A percentile compares a stretch with the other conserved stretches of the same genome.
phyloP scores from a whole-genome alignment of 495 filamentous ascomycete species.

The Xylaria sp. region DNA sequence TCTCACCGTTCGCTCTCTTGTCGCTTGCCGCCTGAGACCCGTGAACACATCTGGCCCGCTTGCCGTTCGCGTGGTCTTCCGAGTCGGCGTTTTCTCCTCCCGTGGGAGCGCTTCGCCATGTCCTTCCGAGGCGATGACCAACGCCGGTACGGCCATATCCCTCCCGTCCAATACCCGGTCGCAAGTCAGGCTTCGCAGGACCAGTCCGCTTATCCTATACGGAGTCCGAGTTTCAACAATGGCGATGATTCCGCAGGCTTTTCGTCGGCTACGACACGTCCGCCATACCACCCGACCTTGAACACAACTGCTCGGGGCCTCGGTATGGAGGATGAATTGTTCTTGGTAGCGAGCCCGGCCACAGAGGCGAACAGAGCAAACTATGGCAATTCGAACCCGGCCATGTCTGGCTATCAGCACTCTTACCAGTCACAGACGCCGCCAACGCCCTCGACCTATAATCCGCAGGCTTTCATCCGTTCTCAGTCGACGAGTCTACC shows the following conservation, averaged over 20 bases:
- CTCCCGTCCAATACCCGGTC: slow-evolving; percentile 63
- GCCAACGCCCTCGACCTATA: slow-evolving; percentile 70
- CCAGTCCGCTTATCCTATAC: slow-evolving; percentile 49
- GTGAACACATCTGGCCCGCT: neutral
- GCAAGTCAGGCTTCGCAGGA: slow-evolving; percentile 45
- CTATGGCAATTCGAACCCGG: slow-evolving; percentile 56
- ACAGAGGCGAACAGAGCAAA: slow-evolving; percentile 45
- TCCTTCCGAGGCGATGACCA: slow-evolving; percentile 62
- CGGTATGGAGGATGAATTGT: slow-evolving; percentile 56
- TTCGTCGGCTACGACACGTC: slow-evolving; percentile 45
- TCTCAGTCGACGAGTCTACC: slow-evolving; percentile 63
- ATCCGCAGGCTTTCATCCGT: slow-evolving; percentile 79
- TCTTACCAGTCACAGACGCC: slow-evolving; percentile 66
- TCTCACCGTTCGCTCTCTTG: neutral
- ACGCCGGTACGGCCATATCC: slow-evolving; percentile 64
- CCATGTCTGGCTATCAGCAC: slow-evolving; percentile 63
- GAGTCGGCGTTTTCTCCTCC: neutral
- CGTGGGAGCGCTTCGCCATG: slow-evolving; percentile 44
- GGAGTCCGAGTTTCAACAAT: slow-evolving; percentile 77
- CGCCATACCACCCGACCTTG: slow-evolving; percentile 37
- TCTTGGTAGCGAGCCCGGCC: slow-evolving; percentile 49
- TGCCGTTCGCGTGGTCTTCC: slow-evolving; percentile 5
- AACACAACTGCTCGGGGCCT: slow-evolving; percentile 40
- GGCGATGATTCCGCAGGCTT: slow-evolving; percentile 72
- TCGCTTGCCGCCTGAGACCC: slow-evolving; percentile 2